A percentile compares a stretch with the other conserved stretches of the same genome.
Evolutionary conservation across 192 early-diverging fungal species (phyloP).

Genomic region (Backusella parvicylindrica): DNA sequence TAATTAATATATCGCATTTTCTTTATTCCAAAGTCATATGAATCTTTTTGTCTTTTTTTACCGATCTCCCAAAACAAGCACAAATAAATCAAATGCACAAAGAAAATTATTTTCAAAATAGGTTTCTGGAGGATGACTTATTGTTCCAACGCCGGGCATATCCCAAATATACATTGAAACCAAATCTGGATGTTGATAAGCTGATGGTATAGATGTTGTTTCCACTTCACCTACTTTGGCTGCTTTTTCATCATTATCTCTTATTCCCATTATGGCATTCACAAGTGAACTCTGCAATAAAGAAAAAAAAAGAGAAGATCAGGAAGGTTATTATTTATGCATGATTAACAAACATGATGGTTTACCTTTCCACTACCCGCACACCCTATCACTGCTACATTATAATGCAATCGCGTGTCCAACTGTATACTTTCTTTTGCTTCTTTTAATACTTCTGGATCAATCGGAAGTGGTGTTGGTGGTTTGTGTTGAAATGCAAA

Average conservation of each 20-base stretch:
- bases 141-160: constrained; percentile 34
- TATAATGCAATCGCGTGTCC: constrained; percentile 30
- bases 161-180: constrained; percentile 36
- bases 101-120: constrained; percentile 40
- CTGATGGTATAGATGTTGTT: constrained; percentile 23
- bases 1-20: neutral
- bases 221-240: constrained; percentile 33
- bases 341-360: neutral
- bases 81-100: constrained; percentile 35
- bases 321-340: neutral
- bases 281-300: constrained; percentile 29
- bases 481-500: constrained; percentile 25
- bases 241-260: constrained; percentile 16
- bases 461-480: constrained; percentile 24
- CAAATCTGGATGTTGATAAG: constrained; percentile 34
- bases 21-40: constrained; percentile 11
- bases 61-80: constrained; percentile 33
- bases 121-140: constrained; percentile 28
- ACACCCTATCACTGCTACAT: constrained; percentile 31
- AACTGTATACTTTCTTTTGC: constrained; percentile 25
- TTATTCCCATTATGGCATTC: constrained; percentile 35
- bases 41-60: constrained; percentile 1
- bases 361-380: constrained; percentile 38
- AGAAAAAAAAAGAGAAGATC: neutral
- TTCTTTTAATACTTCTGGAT: constrained; percentile 12